Evolutionary conservation across 2,329 filamentous ascomycete species (phyloP), one percentile per base, ranked within the genome.

Genomic region (Paradendryphiella salina): DNA sequence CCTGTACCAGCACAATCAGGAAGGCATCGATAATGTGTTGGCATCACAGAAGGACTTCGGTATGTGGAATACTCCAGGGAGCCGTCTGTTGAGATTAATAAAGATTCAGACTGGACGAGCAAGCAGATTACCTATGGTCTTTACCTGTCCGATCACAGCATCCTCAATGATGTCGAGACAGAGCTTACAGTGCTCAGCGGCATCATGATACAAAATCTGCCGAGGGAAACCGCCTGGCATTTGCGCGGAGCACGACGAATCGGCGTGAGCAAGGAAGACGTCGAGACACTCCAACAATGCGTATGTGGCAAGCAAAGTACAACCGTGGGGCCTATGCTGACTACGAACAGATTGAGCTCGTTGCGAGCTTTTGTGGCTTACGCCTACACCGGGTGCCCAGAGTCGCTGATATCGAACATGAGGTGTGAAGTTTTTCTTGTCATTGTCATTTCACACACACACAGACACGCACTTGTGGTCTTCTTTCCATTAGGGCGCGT

Each of bases 191-290:
- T 82, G 1, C 66, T 84, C 3, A 69, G 76, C 3, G 79, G 77
- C 1, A 84, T 85, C 48, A 81, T 84, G 79, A 80, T 80, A 5
- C 82, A 85, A 61, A 84, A 84, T 50, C 62, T 84, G 14, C 69
- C 67, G 0, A 67, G 72, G 1, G 78, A 82, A 63, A 80, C 81
- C 1, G 76, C 74, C 13, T 85, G 82, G 81, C 82, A 85, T 67
- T 72, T 82, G 26, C 67, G 79, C 23, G 80, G 80, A 1, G 76
- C 73, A 0, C 64, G 80, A 32, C 65, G 80, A 29, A 73, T 82
- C 23, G 80, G 79, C 0, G 75, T 81, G 0, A 75, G 70, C 8
- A 66, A 61, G 17, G 74, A 74, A 9, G 77, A 81, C 50, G 75
- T 76, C 0, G 75, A 79, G 64, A 62, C 43, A 0, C 60, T 77